These are phyloP conservation scores for Saccharomycopsis javanensis DNA, from an alignment of 805 yeast genomes.

Conservation along the genomic window DNA sequence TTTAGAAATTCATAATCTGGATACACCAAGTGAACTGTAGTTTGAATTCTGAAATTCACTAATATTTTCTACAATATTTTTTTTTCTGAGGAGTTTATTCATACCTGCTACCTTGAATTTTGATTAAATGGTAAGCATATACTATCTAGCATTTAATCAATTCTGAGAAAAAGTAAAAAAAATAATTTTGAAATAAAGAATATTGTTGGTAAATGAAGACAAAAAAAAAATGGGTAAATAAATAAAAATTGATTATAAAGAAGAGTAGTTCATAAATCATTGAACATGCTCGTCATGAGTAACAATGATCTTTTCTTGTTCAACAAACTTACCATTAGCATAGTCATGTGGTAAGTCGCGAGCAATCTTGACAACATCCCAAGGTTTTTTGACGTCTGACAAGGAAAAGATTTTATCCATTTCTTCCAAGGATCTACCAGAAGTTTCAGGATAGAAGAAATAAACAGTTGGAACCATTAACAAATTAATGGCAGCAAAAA, in stretches of 20 bases:
- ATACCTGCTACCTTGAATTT: no score
- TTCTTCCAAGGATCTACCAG: conserved; percentile 66
- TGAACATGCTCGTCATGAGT: conserved; percentile 28
- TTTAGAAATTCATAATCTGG: no score
- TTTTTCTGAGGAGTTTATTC: no score
- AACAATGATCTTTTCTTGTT: background rate
- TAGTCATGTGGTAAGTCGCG: conserved; percentile 23
- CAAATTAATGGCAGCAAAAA: conserved; percentile 58
- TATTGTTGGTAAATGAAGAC: no score
- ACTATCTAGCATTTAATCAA: no score
- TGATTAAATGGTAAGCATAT: no score
- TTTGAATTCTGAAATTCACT: no score
- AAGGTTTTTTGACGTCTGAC: conserved; percentile 31
- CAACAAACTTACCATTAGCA: background rate
- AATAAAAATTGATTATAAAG: no score
- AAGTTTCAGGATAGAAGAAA: conserved; percentile 64
- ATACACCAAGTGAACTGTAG: no score
- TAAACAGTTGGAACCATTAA: conserved; percentile 51
- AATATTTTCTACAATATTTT: no score
- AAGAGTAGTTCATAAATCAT: background rate
- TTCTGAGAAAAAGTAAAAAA: no score
- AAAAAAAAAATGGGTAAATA: background rate
- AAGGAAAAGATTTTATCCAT: conserved; percentile 47
- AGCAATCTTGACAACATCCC: conserved; percentile 34
- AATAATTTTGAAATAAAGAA: no score